Conservation (phyloP, 129 eudicot genomes). For the Oenanthe sinensis region DNA sequence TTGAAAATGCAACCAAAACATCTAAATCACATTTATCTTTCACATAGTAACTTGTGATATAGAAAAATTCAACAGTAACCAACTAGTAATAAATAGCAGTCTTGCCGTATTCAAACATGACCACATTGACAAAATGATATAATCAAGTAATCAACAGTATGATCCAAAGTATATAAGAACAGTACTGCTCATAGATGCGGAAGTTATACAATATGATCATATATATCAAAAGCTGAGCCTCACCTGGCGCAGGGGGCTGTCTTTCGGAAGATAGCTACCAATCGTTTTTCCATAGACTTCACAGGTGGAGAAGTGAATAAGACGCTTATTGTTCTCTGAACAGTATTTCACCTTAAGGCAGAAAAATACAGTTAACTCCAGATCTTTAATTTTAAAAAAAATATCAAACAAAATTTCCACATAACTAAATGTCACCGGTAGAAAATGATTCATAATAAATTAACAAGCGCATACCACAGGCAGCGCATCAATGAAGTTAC, state of each 20-base stretch:
- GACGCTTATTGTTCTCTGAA: slow-evolving; percentile 84
- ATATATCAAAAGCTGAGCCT: slow-evolving; percentile 7
- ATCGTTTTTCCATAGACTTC: slow-evolving; percentile 93
- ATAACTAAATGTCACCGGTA: background rate
- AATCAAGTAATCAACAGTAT: background rate
- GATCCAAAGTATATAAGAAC: background rate
- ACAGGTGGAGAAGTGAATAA: slow-evolving; percentile 94
- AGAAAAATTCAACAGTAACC: background rate
- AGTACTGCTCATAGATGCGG: background rate
- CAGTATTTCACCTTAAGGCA: slow-evolving; percentile 75
- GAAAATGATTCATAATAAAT: background rate
- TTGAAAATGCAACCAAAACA: background rate
- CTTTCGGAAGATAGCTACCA: slow-evolving; percentile 79
- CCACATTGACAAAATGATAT: background rate
- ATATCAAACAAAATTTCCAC: background rate
- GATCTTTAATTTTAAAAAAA: background rate
- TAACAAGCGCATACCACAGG: slow-evolving; percentile 68
- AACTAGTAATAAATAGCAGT: background rate
- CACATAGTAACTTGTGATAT: too few species aligned
- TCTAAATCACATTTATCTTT: background rate
- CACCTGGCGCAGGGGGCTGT: slow-evolving; percentile 82
- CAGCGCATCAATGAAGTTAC: slow-evolving; percentile 93
- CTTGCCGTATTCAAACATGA: background rate
- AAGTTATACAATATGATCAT: background rate
- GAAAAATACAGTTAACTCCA: background rate